A percentile compares a stretch with the other conserved stretches of the same genome.
These are phyloP conservation scores for Lactarius tabidus DNA, from an alignment of 768 basidiomycete species.

Conservation along the genomic window DNA sequence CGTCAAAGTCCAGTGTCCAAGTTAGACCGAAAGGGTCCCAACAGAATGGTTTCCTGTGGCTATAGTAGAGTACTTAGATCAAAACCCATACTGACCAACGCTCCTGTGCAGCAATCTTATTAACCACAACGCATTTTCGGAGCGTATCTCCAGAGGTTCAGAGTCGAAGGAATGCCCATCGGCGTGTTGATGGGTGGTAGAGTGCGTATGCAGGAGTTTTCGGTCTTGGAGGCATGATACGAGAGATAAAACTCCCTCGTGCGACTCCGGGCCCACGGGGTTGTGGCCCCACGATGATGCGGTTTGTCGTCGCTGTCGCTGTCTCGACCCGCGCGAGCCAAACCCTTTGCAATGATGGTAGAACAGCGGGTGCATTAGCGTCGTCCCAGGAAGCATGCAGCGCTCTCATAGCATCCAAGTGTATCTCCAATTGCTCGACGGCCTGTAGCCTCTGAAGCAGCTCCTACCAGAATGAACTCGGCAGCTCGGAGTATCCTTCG, in stretches of 20 bases:
- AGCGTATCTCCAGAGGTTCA: background rate
- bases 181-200: background rate
- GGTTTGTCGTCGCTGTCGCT: background rate
- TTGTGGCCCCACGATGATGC: background rate
- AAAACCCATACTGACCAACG: background rate
- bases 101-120: conserved; percentile 6
- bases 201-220: background rate
- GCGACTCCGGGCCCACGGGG: no score
- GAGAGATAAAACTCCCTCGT: conserved; percentile 9
- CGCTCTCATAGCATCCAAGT: background rate
- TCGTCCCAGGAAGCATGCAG: conserved; percentile 7
- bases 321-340: background rate
- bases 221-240: conserved; percentile 10
- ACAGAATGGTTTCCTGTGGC: background rate
- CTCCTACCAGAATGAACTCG: conserved; percentile 4
- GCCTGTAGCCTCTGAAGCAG: conserved; percentile 11
- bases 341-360: conserved; percentile 2
- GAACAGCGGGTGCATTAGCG: conserved; percentile 4
- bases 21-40: background rate
- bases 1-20: background rate
- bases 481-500: background rate
- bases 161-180: background rate
- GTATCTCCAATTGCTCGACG: conserved; percentile 6
- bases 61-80: background rate
- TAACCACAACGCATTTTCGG: background rate